Evolutionary conservation across 2,329 filamentous ascomycete genomes (phyloP).

Genomic region (Cercospora sp.): DNA sequence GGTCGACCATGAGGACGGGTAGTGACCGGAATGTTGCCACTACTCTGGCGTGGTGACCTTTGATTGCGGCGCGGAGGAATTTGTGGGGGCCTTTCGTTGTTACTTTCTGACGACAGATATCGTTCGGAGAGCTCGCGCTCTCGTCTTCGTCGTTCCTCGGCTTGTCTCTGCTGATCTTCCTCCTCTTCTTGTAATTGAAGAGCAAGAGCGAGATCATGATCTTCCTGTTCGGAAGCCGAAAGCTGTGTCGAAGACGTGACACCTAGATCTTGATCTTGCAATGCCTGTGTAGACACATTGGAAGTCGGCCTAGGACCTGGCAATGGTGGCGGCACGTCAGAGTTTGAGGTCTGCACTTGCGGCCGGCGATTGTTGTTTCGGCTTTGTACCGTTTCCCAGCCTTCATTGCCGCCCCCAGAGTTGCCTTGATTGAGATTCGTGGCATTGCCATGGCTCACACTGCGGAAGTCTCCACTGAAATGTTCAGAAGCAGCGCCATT

Average conservation of each 20-base stretch:
- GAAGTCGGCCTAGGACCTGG: conserved; percentile 32
- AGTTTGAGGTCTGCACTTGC: conserved; percentile 18
- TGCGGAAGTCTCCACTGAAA: conserved; percentile 84
- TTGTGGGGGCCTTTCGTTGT: conserved; percentile 48
- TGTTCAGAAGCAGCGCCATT: conserved; percentile 81
- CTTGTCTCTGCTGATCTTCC: conserved; percentile 69
- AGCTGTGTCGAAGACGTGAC: conserved; percentile 15
- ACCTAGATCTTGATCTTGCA: conserved; percentile 5
- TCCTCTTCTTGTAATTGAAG: conserved; percentile 94
- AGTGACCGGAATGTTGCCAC: conserved; percentile 22
- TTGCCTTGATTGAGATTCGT: conserved; percentile 31
- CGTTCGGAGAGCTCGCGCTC: conserved; percentile 69
- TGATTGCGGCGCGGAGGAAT: conserved; percentile 34
- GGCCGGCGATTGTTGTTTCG: conserved; percentile 27
- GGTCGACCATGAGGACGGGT: conserved; percentile 28
- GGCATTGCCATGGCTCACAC: conserved; percentile 65
- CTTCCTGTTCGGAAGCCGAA: conserved; percentile 71
- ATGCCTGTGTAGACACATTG: conserved; percentile 15
- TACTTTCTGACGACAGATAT: conserved; percentile 58
- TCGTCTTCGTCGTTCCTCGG: conserved; percentile 59
- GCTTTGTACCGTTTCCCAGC: conserved; percentile 59
- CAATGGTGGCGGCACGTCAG: conserved; percentile 30
- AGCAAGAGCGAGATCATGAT: conserved; percentile 79
- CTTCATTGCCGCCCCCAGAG: conserved; percentile 42
- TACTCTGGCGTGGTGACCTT: conserved; percentile 25